Conservation (phyloP, 1,284 basidiomycete species). For the Moniliella sp. region DNA sequence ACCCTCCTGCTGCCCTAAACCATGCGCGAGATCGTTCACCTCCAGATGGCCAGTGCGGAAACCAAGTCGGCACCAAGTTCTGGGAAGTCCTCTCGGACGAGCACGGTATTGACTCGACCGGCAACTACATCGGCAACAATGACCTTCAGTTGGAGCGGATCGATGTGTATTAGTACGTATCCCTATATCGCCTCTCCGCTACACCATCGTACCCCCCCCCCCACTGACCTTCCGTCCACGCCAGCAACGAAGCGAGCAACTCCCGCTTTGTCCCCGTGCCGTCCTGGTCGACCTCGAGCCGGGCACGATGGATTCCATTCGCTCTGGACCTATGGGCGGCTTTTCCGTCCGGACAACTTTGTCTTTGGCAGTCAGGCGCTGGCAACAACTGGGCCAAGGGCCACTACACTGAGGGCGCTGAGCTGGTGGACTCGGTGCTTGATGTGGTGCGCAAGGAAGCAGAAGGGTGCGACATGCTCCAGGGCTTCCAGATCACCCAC, state of each 20-base stretch:
- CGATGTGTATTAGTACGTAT: slow-evolving; percentile 35
- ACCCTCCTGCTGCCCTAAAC: too few relatives aligned
- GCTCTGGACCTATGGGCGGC: slow-evolving; percentile 48
- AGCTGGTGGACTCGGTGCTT: slow-evolving; percentile 65
- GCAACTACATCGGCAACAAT: slow-evolving; percentile 68
- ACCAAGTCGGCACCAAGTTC: slow-evolving; percentile 80
- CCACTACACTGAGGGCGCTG: slow-evolving; percentile 43
- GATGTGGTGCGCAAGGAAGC: slow-evolving; percentile 37
- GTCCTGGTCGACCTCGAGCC: slow-evolving; percentile 75
- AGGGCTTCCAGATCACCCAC: slow-evolving; percentile 81
- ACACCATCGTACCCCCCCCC: too few relatives aligned
- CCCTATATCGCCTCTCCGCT: slow-evolving; percentile 52
- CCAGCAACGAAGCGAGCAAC: too few relatives aligned
- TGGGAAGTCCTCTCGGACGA: slow-evolving; percentile 92
- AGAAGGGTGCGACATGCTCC: slow-evolving; percentile 63
- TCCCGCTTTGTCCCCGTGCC: slow-evolving; percentile 77
- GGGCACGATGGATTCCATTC: slow-evolving; percentile 55
- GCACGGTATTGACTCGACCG: slow-evolving; percentile 81
- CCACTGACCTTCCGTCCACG: too few relatives aligned
- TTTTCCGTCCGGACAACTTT: slow-evolving; percentile 73
- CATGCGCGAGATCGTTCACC: too few relatives aligned
- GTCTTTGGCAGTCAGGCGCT: slow-evolving; percentile 46
- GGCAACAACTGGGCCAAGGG: slow-evolving; percentile 79
- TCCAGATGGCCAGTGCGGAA: slow-evolving; percentile 47
- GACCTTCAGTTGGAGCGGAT: slow-evolving; percentile 94